Percentiles rank a stretch among this genome's conserved stretches.
Conservation (phyloP, 2,329 filamentous ascomycete genomes). For the Penicillium psychrosexuale region DNA sequence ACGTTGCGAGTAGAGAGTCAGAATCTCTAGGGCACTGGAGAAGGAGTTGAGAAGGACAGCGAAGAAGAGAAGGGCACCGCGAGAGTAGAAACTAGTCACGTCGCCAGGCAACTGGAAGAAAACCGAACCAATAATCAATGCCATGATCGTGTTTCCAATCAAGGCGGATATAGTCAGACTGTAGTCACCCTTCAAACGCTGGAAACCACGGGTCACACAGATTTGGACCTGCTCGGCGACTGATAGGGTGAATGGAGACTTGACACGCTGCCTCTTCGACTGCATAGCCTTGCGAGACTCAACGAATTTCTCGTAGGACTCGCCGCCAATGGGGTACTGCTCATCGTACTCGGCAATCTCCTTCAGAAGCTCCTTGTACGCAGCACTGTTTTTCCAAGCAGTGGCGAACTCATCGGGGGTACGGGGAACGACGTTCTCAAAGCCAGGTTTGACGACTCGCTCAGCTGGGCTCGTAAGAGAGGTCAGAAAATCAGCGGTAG, state of each 20-base stretch:
- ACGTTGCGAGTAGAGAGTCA: slow-evolving; percentile 24
- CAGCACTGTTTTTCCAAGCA: slow-evolving; percentile 54
- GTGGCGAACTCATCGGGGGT: slow-evolving; percentile 67
- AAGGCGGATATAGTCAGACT: slow-evolving; percentile 66
- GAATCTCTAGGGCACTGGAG: slow-evolving; percentile 65
- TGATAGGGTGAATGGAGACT: slow-evolving; percentile 81
- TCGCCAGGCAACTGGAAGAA: slow-evolving; percentile 70
- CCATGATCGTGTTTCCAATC: slow-evolving; percentile 68
- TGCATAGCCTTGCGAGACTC: slow-evolving; percentile 45
- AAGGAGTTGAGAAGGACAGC: slow-evolving; percentile 85
- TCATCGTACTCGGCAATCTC: slow-evolving; percentile 47
- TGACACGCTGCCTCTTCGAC: slow-evolving; percentile 52
- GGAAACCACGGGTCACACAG: slow-evolving; percentile 77
- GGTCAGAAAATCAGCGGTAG: slow-evolving; percentile 68
- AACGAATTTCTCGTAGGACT: slow-evolving; percentile 40
- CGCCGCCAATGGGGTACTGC: slow-evolving; percentile 44
- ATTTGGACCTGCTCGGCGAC: slow-evolving; percentile 71
- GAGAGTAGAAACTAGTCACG: slow-evolving; percentile 72
- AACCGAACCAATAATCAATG: slow-evolving; percentile 73
- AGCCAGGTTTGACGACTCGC: slow-evolving; percentile 56
- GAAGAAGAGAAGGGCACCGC: slow-evolving; percentile 81
- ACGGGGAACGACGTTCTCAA: slow-evolving; percentile 61
- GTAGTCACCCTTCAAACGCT: slow-evolving; percentile 72
- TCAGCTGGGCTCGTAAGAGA: slow-evolving; percentile 65
- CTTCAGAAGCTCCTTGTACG: slow-evolving; percentile 41